Percentiles rank a stretch among this genome's conserved stretches.
Evolutionary conservation across 805 yeast genomes (phyloP).

Genomic region (Suhomyces sp.): DNA sequence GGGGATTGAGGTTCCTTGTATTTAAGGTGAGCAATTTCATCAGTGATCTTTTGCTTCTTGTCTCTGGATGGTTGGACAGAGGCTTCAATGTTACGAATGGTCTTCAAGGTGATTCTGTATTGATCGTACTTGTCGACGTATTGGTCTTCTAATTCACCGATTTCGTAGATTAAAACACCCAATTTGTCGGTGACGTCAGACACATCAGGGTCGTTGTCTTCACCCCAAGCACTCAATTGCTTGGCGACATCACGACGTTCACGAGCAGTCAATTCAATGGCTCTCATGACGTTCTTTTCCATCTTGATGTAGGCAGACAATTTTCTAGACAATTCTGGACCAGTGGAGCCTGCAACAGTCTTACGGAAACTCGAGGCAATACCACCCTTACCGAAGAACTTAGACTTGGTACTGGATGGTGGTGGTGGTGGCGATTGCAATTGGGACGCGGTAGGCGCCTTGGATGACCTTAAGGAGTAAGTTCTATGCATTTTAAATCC

Average conservation of each 20-base stretch:
- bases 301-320: conserved; percentile 71
- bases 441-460: conserved; percentile 98
- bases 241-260: conserved; percentile 81
- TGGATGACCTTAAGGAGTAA: conserved; percentile 87
- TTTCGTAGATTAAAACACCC: conserved; percentile 77
- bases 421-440: conserved; percentile 94
- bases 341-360: conserved; percentile 72
- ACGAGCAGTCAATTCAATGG: conserved; percentile 70
- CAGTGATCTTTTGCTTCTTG: conserved; percentile 80
- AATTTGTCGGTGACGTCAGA: conserved; percentile 83
- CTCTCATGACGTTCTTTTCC: conserved; percentile 78
- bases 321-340: conserved; percentile 77
- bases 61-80: conserved; percentile 88
- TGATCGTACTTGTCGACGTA: conserved; percentile 84
- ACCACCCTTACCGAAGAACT: conserved; percentile 85
- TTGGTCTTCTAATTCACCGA: conserved; percentile 85
- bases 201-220: conserved; percentile 80
- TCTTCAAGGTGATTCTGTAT: conserved; percentile 77
- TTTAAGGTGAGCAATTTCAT: conserved; percentile 78
- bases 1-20: conserved; percentile 84
- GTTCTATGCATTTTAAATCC: conserved; percentile 83
- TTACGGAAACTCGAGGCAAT: conserved; percentile 60
- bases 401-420: conserved; percentile 82
- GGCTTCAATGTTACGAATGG: conserved; percentile 79
- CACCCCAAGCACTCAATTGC: conserved; percentile 84